A percentile compares a stretch with the other conserved stretches of the same genome.
phyloP scores from a whole-genome alignment of 2,329 filamentous ascomycete species.

The Ophiostoma angusticollis region DNA sequence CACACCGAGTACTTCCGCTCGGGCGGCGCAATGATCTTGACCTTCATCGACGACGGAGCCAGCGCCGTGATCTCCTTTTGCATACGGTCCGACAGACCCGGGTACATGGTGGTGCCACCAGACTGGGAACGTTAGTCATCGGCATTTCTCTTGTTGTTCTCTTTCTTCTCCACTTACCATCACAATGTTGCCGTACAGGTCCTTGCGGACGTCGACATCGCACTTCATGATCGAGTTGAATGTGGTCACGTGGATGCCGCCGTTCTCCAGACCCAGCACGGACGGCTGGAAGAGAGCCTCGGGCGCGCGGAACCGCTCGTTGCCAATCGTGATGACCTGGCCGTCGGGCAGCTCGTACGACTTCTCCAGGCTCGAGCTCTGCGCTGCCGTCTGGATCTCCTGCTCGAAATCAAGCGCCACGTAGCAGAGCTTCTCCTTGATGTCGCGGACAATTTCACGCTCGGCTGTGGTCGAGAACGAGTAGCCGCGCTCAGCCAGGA shows the following conservation, averaged over 20 bases:
- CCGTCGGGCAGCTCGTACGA: slow-evolving; percentile 99
- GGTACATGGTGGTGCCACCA: slow-evolving; percentile 99
- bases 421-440: slow-evolving; percentile 99
- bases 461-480: slow-evolving; percentile 99
- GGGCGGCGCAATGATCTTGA: slow-evolving; percentile 99
- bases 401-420: slow-evolving; percentile 99
- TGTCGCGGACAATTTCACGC: slow-evolving; percentile 99
- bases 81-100: slow-evolving; percentile 99
- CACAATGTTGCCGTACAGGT: slow-evolving; percentile 99
- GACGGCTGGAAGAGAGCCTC: slow-evolving; percentile 99
- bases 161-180: slow-evolving; percentile 59
- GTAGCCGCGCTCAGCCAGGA: slow-evolving; percentile 97
- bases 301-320: slow-evolving; percentile 99
- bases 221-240: slow-evolving; percentile 99
- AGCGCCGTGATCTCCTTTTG: slow-evolving; percentile 99
- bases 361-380: slow-evolving; percentile 98
- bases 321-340: slow-evolving; percentile 98
- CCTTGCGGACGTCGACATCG: slow-evolving; percentile 99
- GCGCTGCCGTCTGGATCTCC: slow-evolving; percentile 98
- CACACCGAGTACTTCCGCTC: slow-evolving; percentile 99
- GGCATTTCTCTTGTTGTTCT: not conserved
- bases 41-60: slow-evolving; percentile 99
- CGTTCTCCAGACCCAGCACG: slow-evolving; percentile 93
- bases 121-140: slow-evolving; percentile 49
- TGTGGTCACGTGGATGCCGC: slow-evolving; percentile 98